Conservation (phyloP, 805 yeast genomes). For the Pichia manshurica region DNA sequence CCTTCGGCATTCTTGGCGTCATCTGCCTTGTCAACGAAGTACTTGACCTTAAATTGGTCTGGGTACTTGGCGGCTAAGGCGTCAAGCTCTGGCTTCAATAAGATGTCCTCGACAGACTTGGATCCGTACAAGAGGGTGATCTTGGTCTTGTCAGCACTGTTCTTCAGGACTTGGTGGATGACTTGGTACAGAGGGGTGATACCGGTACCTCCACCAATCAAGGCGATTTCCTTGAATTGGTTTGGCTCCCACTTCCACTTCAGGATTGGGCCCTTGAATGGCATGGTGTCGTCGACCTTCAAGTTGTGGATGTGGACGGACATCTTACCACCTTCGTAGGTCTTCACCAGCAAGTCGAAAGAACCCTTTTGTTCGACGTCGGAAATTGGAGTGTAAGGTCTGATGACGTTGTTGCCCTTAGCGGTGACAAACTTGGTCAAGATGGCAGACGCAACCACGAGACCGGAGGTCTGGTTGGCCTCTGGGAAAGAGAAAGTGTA, state of each 20-base stretch:
- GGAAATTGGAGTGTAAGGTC: slow-evolving; percentile 86
- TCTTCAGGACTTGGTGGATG: slow-evolving; percentile 59
- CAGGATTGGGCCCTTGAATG: slow-evolving; percentile 90
- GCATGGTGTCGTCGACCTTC: slow-evolving; percentile 71
- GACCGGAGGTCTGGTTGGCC: slow-evolving; percentile 66
- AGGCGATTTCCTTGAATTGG: slow-evolving; percentile 68
- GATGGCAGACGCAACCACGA: slow-evolving; percentile 71
- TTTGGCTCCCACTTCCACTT: slow-evolving; percentile 92
- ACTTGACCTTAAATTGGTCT: slow-evolving; percentile 69
- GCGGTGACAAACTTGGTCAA: slow-evolving; percentile 76
- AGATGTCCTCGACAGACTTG: slow-evolving; percentile 69
- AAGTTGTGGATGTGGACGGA: slow-evolving; percentile 65
- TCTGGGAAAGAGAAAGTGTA: slow-evolving; percentile 66
- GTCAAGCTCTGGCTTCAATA: slow-evolving; percentile 76
- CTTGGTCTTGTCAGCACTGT: slow-evolving; percentile 87
- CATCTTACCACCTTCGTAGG: slow-evolving; percentile 87
- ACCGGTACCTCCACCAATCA: slow-evolving; percentile 96
- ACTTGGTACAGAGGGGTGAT: slow-evolving; percentile 94
- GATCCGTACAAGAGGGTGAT: slow-evolving; percentile 78
- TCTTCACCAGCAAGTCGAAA: slow-evolving; percentile 77
- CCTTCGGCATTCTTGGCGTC: slow-evolving; percentile 36
- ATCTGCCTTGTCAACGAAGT: slow-evolving; percentile 66
- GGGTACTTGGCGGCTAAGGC: slow-evolving; percentile 58
- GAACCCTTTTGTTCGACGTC: slow-evolving; percentile 65
- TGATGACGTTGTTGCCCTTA: slow-evolving; percentile 80